Percentiles rank a stretch among this genome's conserved stretches.
These are phyloP conservation scores for Gossypium gossypioides DNA, from an alignment of 441 rosid species.

Conservation along the genomic window DNA sequence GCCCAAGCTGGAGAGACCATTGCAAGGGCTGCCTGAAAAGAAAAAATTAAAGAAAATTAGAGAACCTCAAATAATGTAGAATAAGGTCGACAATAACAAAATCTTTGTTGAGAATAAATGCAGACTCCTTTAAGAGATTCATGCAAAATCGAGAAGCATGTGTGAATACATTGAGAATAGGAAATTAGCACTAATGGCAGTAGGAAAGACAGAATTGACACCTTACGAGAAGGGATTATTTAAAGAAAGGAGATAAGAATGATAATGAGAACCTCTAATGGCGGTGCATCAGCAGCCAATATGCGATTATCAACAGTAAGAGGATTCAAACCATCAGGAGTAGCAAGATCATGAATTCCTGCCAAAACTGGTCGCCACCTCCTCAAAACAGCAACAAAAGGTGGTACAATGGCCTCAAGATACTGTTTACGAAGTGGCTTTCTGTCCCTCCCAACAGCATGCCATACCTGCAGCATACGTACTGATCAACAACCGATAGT, in stretches of 20 bases:
- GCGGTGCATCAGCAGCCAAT: slow-evolving; percentile 87
- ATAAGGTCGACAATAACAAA: not conserved
- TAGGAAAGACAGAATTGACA: slow-evolving; percentile 14
- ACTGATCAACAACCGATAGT: slow-evolving; percentile 8
- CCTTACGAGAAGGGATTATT: slow-evolving; percentile 12
- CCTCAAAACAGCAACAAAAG: slow-evolving; percentile 89
- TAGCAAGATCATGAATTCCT: slow-evolving; percentile 96
- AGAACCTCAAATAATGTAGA: slow-evolving; percentile 1
- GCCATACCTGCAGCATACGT: slow-evolving; percentile 65
- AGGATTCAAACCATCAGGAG: slow-evolving; percentile 95
- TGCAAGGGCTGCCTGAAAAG: slow-evolving; percentile 77
- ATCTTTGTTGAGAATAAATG: not conserved
- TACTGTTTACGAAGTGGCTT: slow-evolving; percentile 83
- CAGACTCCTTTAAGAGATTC: not conserved
- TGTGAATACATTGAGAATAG: not conserved
- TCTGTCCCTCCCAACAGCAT: slow-evolving; percentile 81
- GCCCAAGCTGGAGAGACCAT: slow-evolving; percentile 98
- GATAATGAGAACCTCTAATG: slow-evolving; percentile 60
- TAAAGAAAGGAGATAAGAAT: slow-evolving; percentile 11
- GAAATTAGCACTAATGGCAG: slow-evolving; percentile 7
- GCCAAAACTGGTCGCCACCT: slow-evolving; percentile 98
- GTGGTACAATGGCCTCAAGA: slow-evolving; percentile 89
- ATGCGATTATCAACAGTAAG: slow-evolving; percentile 88
- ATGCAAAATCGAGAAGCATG: slow-evolving; percentile 1
- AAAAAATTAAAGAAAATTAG: not conserved